Conservation (phyloP, 2,329 filamentous ascomycete genomes). For the Claviceps sorghi region DNA sequence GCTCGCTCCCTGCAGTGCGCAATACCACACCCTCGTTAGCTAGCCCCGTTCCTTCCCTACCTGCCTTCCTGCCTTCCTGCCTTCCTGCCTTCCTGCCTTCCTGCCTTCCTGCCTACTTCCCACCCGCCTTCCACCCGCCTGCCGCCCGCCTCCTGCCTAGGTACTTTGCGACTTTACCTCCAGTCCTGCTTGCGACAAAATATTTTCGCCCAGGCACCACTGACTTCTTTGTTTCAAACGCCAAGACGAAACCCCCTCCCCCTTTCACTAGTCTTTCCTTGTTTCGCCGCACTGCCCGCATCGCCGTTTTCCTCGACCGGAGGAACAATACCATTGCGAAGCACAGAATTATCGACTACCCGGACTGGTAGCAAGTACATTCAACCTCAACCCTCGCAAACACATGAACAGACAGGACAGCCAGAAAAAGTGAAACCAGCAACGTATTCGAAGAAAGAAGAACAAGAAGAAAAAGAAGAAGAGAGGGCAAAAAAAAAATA, state of each 20-base stretch:
- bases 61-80: neutral
- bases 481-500: too few species aligned
- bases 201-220: neutral
- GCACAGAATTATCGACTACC: neutral
- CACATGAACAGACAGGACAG: too few species aligned
- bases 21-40: neutral
- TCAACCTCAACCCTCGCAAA: too few species aligned
- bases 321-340: neutral
- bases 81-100: neutral
- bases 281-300: neutral
- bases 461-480: too few species aligned
- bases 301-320: neutral
- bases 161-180: neutral
- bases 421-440: too few species aligned
- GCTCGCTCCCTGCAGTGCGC: neutral
- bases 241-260: neutral
- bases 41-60: neutral
- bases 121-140: too few species aligned
- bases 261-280: neutral
- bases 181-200: neutral
- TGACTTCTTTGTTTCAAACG: neutral
- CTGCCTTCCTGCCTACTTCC: neutral
- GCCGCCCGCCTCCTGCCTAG: neutral
- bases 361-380: neutral
- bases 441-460: too few species aligned